These are phyloP conservation scores for Penicillium sp. DNA, from an alignment of 2,329 filamentous ascomycete species.

Conservation along the genomic window DNA sequence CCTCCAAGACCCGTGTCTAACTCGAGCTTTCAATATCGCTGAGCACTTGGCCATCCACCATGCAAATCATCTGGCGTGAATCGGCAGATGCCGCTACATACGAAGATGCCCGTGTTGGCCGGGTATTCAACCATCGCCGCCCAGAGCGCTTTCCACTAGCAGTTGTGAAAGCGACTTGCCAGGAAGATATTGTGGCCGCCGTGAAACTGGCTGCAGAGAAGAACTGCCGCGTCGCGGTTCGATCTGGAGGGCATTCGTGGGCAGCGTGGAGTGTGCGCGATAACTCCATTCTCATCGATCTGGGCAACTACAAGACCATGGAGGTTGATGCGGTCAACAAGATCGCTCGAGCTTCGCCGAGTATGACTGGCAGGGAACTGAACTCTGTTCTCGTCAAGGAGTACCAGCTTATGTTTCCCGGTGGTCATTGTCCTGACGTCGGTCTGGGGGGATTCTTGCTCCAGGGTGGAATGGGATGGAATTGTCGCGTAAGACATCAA, in stretches of 20 bases:
- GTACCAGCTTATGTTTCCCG: conserved; percentile 52
- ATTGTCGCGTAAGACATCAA: conserved; percentile 49
- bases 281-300: conserved; percentile 48
- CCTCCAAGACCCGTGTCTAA: background rate
- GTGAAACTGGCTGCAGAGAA: conserved; percentile 42
- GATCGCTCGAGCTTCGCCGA: conserved; percentile 50
- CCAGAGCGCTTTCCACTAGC: conserved; percentile 46
- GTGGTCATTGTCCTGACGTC: conserved; percentile 60
- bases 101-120: conserved; percentile 41
- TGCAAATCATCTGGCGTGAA: conserved; percentile 30
- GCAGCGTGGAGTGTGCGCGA: conserved; percentile 54
- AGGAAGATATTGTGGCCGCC: conserved; percentile 40
- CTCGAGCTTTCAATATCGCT: background rate
- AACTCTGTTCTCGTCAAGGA: conserved; percentile 24
- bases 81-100: conserved; percentile 28
- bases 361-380: conserved; percentile 47
- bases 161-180: conserved; percentile 43
- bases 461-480: conserved; percentile 63
- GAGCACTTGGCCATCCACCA: background rate
- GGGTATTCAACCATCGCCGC: conserved; percentile 51
- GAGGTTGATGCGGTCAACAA: conserved; percentile 42
- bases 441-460: conserved; percentile 59
- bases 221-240: conserved; percentile 47
- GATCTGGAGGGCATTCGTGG: conserved; percentile 54
- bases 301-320: conserved; percentile 45